Conservation (phyloP, 73 alveolate genomes). For the Durusdinium trenchii region DNA sequence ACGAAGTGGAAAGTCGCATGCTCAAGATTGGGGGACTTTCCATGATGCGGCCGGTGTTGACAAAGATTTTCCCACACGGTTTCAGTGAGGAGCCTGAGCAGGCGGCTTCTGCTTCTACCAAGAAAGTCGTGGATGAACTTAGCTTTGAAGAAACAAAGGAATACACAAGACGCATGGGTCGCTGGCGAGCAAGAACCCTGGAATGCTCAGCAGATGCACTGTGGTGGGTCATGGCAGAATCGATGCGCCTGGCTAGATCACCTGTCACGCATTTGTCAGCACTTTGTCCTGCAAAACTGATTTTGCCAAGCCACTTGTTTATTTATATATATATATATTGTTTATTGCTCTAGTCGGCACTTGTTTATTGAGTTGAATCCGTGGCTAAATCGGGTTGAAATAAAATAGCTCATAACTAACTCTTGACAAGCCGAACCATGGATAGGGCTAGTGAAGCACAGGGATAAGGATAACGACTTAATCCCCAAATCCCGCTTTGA, state of each 20-base stretch:
- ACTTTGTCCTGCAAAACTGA: too few relatives aligned
- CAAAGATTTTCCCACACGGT: background rate
- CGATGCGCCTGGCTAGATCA: background rate
- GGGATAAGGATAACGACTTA: too few relatives aligned
- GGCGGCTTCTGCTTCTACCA: background rate
- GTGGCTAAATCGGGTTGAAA: too few relatives aligned
- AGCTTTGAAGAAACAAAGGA: background rate
- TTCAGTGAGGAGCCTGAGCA: background rate
- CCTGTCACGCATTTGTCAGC: background rate
- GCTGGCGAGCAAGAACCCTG: background rate
- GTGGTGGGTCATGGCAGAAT: conserved; percentile 15
- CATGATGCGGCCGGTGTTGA: background rate
- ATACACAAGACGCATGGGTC: background rate
- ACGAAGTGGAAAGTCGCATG: background rate
- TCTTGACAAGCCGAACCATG: too few relatives aligned
- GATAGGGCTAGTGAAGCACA: too few relatives aligned
- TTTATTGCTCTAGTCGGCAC: too few relatives aligned
- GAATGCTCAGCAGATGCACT: background rate
- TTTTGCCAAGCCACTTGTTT: too few relatives aligned
- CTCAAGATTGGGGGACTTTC: background rate
- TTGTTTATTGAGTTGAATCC: too few relatives aligned
- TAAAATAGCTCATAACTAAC: too few relatives aligned
- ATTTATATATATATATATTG: too few relatives aligned
- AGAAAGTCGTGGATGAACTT: background rate
- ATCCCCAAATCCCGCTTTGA: too few relatives aligned